Base-by-base conservation (phyloP, 2,329 filamentous ascomycete genomes). In the Trichoderma hamatum region DNA sequence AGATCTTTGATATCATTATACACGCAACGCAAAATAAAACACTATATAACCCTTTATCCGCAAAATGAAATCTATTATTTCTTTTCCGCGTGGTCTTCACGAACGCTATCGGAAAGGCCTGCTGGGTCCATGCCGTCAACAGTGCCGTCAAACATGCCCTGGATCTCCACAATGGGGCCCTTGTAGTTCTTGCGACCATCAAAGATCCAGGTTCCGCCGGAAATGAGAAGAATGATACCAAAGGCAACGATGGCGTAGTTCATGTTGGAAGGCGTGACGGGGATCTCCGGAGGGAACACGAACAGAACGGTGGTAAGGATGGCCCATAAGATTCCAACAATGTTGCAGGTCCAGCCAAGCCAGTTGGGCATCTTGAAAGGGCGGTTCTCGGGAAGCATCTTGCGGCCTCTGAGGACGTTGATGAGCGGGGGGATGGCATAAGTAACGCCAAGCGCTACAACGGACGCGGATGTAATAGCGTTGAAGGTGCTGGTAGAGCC, bases 351-450 rank as follows among this genome's bases (percentile, higher is more conserved):
- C 82, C 82, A 83, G 39, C 81, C 77, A 1, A 80, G 69, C 3
- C 75, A 76, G 2, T 72, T 71, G 34, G 76, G 74, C 21, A 83
- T 75, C 71, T 78, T 80, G 73, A 82, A 83, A 0, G 76, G 72
- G 3, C 79, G 71, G 26, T 72, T 69, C 56, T 85, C 84, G 0
- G 91, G 91, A 10, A 93, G 82, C 81, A 88, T 88, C 61, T 83
- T 87, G 9, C 90, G 85, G 9, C 90, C 89, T 1, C 89, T 86
- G 2, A 91, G 76, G 68, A 88, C 85, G 73, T 93, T 92, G 74
- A 94, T 89, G 0, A 85, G 82, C 36, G 92, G 87, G 0, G 92
- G 92, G 36, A 94, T 92, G 11, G 87, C 92, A 74, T 94, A 94
- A 1, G 90, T 91, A 19, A 94, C 81, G 9, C 89, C 89, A 0